A percentile compares a stretch with the other conserved stretches of the same genome.
Conservation (phyloP, 176 grass and related monocot species). For the Elaeis guineensis region DNA sequence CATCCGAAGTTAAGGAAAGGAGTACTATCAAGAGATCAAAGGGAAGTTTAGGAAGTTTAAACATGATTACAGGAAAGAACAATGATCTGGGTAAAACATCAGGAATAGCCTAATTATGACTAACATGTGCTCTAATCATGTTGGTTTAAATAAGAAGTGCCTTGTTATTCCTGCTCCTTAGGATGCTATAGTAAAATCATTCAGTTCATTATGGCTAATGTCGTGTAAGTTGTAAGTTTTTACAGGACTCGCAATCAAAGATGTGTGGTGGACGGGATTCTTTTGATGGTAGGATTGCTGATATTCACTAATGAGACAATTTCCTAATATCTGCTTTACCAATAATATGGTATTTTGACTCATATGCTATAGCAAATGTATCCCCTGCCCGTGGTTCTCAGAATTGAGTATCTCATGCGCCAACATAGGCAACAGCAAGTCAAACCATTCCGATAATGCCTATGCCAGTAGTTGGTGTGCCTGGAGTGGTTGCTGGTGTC, state of each 20-base stretch:
- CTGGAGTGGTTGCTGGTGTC: slow-evolving; percentile 32
- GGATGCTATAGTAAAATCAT: no score
- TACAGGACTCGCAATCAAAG: slow-evolving; percentile 56
- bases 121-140: no score
- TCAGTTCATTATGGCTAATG: no score
- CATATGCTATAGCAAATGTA: slow-evolving; percentile 25
- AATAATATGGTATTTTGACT: background rate
- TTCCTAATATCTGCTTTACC: background rate
- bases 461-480: slow-evolving; percentile 38
- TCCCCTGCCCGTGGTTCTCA: slow-evolving; percentile 27
- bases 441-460: slow-evolving; percentile 42
- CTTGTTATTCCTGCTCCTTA: no score
- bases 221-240: background rate
- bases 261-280: slow-evolving; percentile 54
- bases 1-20: slow-evolving; percentile 75
- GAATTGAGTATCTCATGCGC: slow-evolving; percentile 45
- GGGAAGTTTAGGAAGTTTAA: slow-evolving; percentile 97
- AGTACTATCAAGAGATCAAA: slow-evolving; percentile 75
- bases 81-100: slow-evolving; percentile 59
- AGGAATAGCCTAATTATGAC: slow-evolving; percentile 27
- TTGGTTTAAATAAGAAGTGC: no score
- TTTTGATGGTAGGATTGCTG: slow-evolving; percentile 44
- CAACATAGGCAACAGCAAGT: slow-evolving; percentile 39
- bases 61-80: slow-evolving; percentile 81
- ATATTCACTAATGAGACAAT: no score